Conservation (phyloP, 352 stramenopile species). For the Phytopythium cucurbitacearum region DNA sequence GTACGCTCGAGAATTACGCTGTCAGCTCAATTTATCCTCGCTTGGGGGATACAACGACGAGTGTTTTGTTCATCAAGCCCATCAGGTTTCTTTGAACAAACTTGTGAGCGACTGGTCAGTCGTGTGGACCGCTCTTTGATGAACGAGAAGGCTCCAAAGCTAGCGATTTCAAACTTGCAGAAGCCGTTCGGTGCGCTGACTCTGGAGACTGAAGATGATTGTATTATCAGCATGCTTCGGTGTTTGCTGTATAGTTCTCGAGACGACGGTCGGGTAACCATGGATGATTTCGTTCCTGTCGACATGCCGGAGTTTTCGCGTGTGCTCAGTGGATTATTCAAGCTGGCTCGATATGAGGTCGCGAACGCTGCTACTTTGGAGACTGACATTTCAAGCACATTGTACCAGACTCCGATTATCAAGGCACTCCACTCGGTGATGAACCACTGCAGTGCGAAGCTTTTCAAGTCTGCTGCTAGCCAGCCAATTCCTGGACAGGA, state of each 20-base stretch:
- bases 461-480: no score
- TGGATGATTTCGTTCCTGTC: conserved; percentile 34
- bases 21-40: conserved; percentile 28
- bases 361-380: no score
- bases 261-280: conserved; percentile 28
- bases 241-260: conserved; percentile 25
- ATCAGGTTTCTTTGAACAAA: conserved; percentile 13
- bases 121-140: no score
- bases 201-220: no score
- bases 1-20: conserved; percentile 18
- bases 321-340: conserved; percentile 25
- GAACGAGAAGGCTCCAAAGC: no score
- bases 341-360: conserved; percentile 8
- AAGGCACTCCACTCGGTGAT: conserved; percentile 40
- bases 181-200: no score
- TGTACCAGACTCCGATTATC: conserved; percentile 26
- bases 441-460: conserved; percentile 36
- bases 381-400: no score
- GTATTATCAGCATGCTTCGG: conserved; percentile 10
- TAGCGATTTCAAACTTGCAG: no score
- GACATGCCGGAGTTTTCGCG: conserved; percentile 19
- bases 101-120: no score
- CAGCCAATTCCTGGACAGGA: not conserved
- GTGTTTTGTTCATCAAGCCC: conserved; percentile 20
- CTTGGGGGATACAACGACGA: conserved; percentile 35